Evolutionary conservation across 2,329 filamentous ascomycete species (phyloP).

Genomic region (Chaetomiaceae sp.): DNA sequence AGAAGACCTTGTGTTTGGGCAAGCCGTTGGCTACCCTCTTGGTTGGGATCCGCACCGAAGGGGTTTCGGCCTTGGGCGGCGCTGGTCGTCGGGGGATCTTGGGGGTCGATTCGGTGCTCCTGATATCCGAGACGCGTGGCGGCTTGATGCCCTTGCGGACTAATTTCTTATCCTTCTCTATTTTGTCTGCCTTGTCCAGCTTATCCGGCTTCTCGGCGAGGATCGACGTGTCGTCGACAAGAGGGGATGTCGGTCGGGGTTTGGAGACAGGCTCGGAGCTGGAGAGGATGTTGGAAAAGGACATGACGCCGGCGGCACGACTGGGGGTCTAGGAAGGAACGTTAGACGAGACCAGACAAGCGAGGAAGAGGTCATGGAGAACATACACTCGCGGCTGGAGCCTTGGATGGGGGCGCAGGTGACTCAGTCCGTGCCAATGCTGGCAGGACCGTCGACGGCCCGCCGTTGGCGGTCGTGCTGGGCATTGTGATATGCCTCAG

Average conservation of each 20-base stretch:
- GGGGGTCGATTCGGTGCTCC: slow-evolving; percentile 43
- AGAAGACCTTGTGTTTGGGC: slow-evolving; percentile 46
- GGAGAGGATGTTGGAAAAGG: slow-evolving; percentile 90
- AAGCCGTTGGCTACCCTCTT: slow-evolving; percentile 59
- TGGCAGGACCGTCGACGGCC: slow-evolving; percentile 31
- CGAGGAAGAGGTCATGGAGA: neutral
- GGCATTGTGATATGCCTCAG: slow-evolving; percentile 41
- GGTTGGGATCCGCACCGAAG: slow-evolving; percentile 44
- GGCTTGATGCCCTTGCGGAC: slow-evolving; percentile 34
- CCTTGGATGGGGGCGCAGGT: slow-evolving; percentile 37
- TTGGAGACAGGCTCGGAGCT: slow-evolving; percentile 64
- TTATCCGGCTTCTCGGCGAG: slow-evolving; percentile 15
- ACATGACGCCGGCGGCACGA: slow-evolving; percentile 83
- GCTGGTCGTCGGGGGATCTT: slow-evolving; percentile 50
- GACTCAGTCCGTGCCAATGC: slow-evolving; percentile 38
- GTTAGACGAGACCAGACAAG: slow-evolving; percentile 18
- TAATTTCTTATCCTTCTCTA: slow-evolving; percentile 36
- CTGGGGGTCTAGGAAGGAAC: slow-evolving; percentile 56
- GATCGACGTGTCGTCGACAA: slow-evolving; percentile 27
- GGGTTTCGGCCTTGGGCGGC: slow-evolving; percentile 45
- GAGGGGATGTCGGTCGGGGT: slow-evolving; percentile 32
- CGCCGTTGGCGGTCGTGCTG: slow-evolving; percentile 39
- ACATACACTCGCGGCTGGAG: slow-evolving; percentile 36
- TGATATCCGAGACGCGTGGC: slow-evolving; percentile 49
- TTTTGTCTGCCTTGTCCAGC: slow-evolving; percentile 28